Base-by-base conservation (phyloP, 768 basidiomycete genomes). In the Glaciozyma antarctica region DNA sequence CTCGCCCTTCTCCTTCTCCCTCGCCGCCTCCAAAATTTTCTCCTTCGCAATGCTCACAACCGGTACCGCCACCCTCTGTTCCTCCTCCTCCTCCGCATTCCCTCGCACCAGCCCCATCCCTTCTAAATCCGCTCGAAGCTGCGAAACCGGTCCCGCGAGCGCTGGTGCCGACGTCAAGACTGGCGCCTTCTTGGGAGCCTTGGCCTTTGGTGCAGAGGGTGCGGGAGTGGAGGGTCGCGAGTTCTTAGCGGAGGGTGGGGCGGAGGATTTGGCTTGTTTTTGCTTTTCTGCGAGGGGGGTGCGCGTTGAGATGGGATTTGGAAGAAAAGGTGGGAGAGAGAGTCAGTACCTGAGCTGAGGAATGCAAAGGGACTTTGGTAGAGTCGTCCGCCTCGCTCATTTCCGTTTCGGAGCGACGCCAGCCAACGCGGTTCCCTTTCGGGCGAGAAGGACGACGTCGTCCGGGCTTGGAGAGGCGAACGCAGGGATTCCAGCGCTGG, bases 381-480 rank as follows among this genome's bases (percentile, higher is more conserved):
- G 13, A 12, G 38, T 41, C 38, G 38, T 41, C 38, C 38, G 38
- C 12, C 48, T 32, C 34, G 45, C 44, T 12, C 26, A 52, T 10
- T 3, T 16, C 17, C 41, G 21, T 9, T 10, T 19, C 49, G 67
- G 60, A 15, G 22, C 80, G 56, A 34, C 56, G 2, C n/a, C 49
- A 12, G 62, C 71, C 41, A 74, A 60, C 34, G 61, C 68, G 22
- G 90, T 88, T 54, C 88, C 88, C 60, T 82, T 84, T 57, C 90
- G 84, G 61, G 90, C 88, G 70, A 83, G 84, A 72, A 88, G 79
- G 13, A 97, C 85, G 68, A 88, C 77, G 73, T 97, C 94, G 71
- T 98, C 94, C 26, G 94, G 94, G 76, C 92, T 95, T 44, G 88
- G 89, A 28, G 81, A 82, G 67, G 91, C 84, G 73, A 92, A 90